Percentiles rank a stretch among this genome's conserved stretches.
Evolutionary conservation across 2,329 filamentous ascomycete genomes (phyloP).

Genomic region (Hymenoscyphus albidus): DNA sequence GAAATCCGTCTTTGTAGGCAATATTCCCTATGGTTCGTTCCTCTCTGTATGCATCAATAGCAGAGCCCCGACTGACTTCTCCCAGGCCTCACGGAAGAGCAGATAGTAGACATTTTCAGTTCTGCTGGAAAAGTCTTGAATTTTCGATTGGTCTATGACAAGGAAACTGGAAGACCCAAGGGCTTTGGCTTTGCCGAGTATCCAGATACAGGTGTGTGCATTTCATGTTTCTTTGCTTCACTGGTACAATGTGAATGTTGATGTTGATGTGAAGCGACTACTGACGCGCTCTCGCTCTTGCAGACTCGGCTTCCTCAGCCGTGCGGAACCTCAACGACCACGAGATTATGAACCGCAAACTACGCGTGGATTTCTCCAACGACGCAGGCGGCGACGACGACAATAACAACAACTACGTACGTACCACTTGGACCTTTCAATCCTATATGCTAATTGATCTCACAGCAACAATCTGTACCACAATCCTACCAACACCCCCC

Average conservation of each 20-base stretch:
- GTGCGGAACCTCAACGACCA: constrained; percentile 94
- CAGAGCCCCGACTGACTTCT: constrained; percentile 12
- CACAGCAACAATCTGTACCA: constrained; percentile 29
- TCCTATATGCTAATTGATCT: neutral
- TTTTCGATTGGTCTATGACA: constrained; percentile 92
- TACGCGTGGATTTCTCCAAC: constrained; percentile 94
- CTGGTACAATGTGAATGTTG: constrained; percentile 6
- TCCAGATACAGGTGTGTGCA: constrained; percentile 69
- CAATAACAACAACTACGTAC: constrained; percentile 29
- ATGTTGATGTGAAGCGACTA: no score
- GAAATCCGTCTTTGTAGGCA: constrained; percentile 79
- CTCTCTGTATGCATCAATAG: constrained; percentile 5
- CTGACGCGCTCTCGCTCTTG: constrained; percentile 7
- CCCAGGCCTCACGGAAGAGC: constrained; percentile 89
- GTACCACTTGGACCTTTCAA: neutral
- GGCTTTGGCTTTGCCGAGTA: constrained; percentile 98
- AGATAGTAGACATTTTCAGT: constrained; percentile 90
- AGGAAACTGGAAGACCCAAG: constrained; percentile 89
- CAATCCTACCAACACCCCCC: constrained; percentile 35
- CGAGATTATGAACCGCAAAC: constrained; percentile 90
- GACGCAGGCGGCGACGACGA: constrained; percentile 65
- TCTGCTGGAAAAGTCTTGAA: constrained; percentile 85
- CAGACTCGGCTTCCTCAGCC: constrained; percentile 80
- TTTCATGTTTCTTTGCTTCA: constrained; percentile 6
- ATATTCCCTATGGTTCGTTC: constrained; percentile 70